phyloP scores from a whole-genome alignment of 306 rosid species.

The Vigna nakashimae region DNA sequence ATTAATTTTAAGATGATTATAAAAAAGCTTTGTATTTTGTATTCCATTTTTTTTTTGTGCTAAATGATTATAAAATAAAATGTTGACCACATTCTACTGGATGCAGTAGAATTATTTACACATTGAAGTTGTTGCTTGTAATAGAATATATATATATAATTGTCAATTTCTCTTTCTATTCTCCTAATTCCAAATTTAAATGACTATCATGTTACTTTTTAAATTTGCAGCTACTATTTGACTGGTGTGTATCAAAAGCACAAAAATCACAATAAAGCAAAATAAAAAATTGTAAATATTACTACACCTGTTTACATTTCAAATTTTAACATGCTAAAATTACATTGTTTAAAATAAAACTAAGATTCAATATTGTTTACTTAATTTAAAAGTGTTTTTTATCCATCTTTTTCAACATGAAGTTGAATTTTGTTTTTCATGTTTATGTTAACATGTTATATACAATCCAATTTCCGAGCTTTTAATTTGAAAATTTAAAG shows the following conservation, averaged over 20 bases:
- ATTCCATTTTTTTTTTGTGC: no score
- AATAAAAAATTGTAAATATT: background rate
- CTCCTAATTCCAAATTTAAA: no score
- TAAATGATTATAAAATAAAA: background rate
- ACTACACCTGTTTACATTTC: background rate
- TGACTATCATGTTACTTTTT: background rate
- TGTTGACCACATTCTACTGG: no score
- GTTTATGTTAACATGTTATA: background rate
- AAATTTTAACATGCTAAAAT: background rate
- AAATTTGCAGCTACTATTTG: background rate
- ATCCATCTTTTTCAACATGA: background rate
- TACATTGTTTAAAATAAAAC: background rate
- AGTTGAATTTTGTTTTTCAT: background rate
- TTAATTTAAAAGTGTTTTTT: background rate
- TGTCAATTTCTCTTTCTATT: no score
- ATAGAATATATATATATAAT: no score
- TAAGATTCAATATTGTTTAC: background rate
- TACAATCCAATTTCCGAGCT: background rate
- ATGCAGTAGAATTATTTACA: no score
- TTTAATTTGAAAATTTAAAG: background rate
- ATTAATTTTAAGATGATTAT: no score
- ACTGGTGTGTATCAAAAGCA: background rate
- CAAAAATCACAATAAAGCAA: background rate
- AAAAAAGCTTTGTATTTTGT: no score
- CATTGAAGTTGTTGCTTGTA: no score